phyloP scores from a whole-genome alignment of 2,329 filamentous ascomycete species.

The Leptographium galeiforme region DNA sequence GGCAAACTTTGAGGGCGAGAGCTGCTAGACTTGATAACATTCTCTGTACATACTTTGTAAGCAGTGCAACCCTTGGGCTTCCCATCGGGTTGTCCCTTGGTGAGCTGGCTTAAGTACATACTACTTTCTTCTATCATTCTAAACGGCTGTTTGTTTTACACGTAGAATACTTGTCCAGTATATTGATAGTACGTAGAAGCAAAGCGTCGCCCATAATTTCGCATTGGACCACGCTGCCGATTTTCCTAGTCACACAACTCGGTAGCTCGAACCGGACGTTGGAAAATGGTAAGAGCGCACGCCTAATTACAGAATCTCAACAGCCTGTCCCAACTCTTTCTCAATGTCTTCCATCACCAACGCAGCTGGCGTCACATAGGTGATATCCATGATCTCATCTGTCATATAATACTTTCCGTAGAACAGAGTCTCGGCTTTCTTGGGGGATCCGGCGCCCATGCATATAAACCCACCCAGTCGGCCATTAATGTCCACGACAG shows the following conservation, averaged over 20 bases:
- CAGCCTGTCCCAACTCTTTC: not conserved
- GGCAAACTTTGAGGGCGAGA: not conserved
- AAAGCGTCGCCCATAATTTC: no score
- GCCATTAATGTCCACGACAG: not conserved
- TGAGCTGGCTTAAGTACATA: not conserved
- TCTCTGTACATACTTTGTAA: not conserved
- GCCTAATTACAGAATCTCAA: not conserved
- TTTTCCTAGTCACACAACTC: no score
- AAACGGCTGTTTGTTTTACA: no score
- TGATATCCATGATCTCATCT: not conserved
- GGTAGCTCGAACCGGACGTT: no score
- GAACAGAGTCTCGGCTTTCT: not conserved
- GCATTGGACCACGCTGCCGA: no score
- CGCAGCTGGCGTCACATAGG: not conserved
- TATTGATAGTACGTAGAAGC: no score
- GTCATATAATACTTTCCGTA: not conserved
- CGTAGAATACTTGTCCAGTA: no score
- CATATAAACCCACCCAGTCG: not conserved
- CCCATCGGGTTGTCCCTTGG: not conserved
- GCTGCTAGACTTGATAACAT: not conserved
- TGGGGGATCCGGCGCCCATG: not conserved
- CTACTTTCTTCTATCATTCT: no score
- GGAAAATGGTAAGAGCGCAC: no score
- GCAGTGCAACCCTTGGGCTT: not conserved
- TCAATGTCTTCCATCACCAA: not conserved